Evolutionary conservation across 495 filamentous ascomycete genomes (phyloP).

Genomic region (Penicillium cataractarum): DNA sequence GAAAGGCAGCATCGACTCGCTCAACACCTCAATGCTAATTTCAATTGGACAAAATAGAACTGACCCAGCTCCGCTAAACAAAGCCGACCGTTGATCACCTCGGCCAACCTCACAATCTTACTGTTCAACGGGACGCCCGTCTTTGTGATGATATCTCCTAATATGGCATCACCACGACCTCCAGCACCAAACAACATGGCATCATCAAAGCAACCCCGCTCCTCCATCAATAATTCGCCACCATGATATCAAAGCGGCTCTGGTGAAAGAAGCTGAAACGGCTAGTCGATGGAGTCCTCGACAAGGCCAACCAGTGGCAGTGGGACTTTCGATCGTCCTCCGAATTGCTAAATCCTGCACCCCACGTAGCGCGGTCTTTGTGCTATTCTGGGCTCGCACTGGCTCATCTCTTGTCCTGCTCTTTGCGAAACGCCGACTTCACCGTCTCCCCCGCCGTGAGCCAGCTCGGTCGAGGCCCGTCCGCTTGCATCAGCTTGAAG

Average conservation of each 20-base stretch:
- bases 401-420: not conserved
- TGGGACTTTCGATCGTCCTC: conserved; percentile 10
- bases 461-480: conserved; percentile 8
- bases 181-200: not conserved
- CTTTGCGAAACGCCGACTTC: conserved; percentile 24
- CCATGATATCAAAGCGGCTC: conserved; percentile 25
- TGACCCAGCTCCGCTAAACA: not conserved
- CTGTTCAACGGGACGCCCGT: too few species aligned
- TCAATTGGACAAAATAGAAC: not conserved
- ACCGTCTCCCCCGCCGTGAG: not conserved
- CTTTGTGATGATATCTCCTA: not conserved
- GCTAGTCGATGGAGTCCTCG: conserved; percentile 23
- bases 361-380: conserved; percentile 20
- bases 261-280: conserved; percentile 21
- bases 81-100: not conserved
- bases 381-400: conserved; percentile 22
- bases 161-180: not conserved
- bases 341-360: conserved; percentile 18
- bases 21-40: not conserved
- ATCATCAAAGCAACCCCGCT: not conserved
- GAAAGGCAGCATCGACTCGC: not conserved
- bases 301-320: conserved; percentile 18
- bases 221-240: conserved; percentile 20
- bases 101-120: too few species aligned
- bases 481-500: conserved; percentile 4